Evolutionary conservation across 2,329 filamentous ascomycete genomes (phyloP), one percentile per base, ranked within the genome.

Genomic region (Neoascochyta sp.): DNA sequence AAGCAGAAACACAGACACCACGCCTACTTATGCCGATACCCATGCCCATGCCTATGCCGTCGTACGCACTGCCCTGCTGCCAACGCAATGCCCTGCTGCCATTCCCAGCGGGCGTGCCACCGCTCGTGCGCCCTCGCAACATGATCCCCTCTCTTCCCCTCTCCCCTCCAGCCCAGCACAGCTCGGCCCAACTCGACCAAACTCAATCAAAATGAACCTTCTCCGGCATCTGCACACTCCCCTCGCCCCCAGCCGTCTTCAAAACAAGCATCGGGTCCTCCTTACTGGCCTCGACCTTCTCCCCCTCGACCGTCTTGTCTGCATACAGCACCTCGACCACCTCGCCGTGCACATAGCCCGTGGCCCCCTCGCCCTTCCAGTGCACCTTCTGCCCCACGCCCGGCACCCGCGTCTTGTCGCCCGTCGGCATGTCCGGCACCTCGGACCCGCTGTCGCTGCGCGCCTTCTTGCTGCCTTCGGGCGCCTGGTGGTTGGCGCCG

Each of bases 231-330:
- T 69, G 65, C 27, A 68, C 63, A 17, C 55, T 62, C 16, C 64
- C 55, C 50, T 67, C 67, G 8, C 63, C 64, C 20, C 57, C 60
- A 27, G 47, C 52, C 26, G 53, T 63, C 45, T 58, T 65, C 36
- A 69, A 37, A 11, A 69, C 64, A 24, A 69, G 48, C 40, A 58
- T 58, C 4, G 67, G 65, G 43, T 69, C 66, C 22, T 65, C 57
- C 32, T 65, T 59, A 22, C 55, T 63, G 2, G 53, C 66, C 45
- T 69, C 65, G 22, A 65, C 60, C 16, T 48, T 47, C 45, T 69
- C 63, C 3, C 66, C 64, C 22, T 66, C 61, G 7, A 68, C 56
- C 17, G 52, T 53, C 55, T 65, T 68, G 22, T 57, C 50, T 25
- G 57, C 53, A 16, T 57, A 64, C 22, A 67, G 41, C 18, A 68